These are phyloP conservation scores for Tuber microsphaerosporum DNA, from an alignment of 495 filamentous ascomycete species.

Conservation along the genomic window DNA sequence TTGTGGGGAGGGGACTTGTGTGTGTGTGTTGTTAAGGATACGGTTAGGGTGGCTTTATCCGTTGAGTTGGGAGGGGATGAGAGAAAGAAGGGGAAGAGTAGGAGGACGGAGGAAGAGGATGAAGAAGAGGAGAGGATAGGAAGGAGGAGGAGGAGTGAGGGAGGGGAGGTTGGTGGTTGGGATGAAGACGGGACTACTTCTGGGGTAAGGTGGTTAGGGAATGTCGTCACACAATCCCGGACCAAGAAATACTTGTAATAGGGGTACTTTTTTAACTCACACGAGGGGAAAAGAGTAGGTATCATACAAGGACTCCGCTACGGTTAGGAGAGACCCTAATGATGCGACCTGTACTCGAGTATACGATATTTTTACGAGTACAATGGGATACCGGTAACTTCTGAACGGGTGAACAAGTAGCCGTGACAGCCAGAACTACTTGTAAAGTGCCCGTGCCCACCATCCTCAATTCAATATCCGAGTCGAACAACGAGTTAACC, in stretches of 20 bases:
- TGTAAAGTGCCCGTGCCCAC: background rate
- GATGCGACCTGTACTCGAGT: background rate
- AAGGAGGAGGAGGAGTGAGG: slow-evolving; percentile 12
- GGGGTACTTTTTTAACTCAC: background rate
- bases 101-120: background rate
- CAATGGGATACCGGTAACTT: background rate
- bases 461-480: background rate
- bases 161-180: slow-evolving; percentile 5
- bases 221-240: slow-evolving; percentile 36
- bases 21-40: background rate
- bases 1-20: background rate
- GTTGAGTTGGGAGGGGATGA: background rate
- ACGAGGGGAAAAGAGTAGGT: background rate
- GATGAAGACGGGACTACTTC: background rate
- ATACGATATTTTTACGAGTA: background rate
- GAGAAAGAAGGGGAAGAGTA: slow-evolving; percentile 6
- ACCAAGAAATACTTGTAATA: slow-evolving; percentile 8
- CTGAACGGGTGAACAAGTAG: background rate
- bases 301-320: slow-evolving; percentile 5
- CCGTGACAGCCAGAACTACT: background rate
- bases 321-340: background rate
- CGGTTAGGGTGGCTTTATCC: background rate
- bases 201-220: slow-evolving; percentile 10
- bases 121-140: slow-evolving; percentile 2
- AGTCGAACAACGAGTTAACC: background rate